Evolutionary conservation across 257 asterid species (phyloP), one percentile per base, ranked within the genome.

Genomic region (Solanum boliviense): DNA sequence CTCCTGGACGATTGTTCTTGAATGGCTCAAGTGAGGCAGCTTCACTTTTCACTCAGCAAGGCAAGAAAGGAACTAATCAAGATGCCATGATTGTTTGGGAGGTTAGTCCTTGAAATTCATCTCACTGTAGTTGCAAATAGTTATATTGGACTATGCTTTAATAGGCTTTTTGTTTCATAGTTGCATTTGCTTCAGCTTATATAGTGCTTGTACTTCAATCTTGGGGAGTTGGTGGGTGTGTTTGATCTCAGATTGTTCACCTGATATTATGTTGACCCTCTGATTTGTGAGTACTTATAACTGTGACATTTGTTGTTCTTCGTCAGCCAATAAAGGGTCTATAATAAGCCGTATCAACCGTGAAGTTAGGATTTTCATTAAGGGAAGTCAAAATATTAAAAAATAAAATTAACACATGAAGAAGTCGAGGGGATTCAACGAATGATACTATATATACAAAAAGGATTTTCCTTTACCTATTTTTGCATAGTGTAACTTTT

Each of bases 1-100:
- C 90, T 25, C 98, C 98, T 0, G 98, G 99, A 7, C 92, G 98
- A 32, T 90, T 94, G 93, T 94, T 96, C 90, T 88, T 94, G 89
- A 96, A 94, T 84, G 99, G 99, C 25, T 96, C 98, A 9, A 94
- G 91, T 78, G 95, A 94, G n/a, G 92, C 79, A 71, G 98, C 98
- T 56, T 90, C 98, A 18, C 93, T 96, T 35, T 96, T 87, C 81
- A 94, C 97, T 36, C 98, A 94, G 89, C 98, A 96, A 87, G 99
- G 98, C 87, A 96, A 84, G 94, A 96, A 96, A 92, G 98, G 98
- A 87, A 89, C 95, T 90, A 96, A 95, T 91, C 99, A 96, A 90
- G 99, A 96, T 91, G 99, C 99, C 79, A 93, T 96, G 98, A 86
- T 95, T 90, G 98, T 96, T 92, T 96, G 99, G 99, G 99, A 95